Base-by-base conservation (phyloP, 1,139 yeast species). In the Candida sp. region DNA sequence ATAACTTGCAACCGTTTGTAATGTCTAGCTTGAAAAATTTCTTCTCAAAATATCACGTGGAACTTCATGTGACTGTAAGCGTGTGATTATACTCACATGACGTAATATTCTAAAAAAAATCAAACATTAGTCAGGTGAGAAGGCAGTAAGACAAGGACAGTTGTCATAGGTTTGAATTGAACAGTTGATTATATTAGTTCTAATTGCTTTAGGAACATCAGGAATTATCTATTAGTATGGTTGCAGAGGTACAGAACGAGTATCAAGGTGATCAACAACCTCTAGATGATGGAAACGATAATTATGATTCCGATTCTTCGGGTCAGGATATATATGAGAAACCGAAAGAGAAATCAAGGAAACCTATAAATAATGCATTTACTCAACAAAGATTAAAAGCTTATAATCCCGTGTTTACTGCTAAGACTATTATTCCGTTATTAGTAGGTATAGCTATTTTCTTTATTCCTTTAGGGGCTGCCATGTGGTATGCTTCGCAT, bases 381-480 rank as follows among this genome's bases (percentile, higher is more conserved):
- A 78, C 88, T 41, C 95, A 86, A 57, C 79, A 73, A 54, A 49
- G 77, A 46, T 61, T 73, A 43, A 62, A 59, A 46, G 68, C 71
- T 3, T 60, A 57, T 46, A 73, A 71, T 58, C 98, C 98, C 1
- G 93, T 93, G 43, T 75, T 91, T 53, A 91, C 98, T 0, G 97
- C 97, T 21, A 84, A 79, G 58, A 86, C 95, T 4, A 95, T 91
- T 35, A 79, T 93, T 46, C 97, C 97, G 3, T 60, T 91, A 43
- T 81, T 91, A 55, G 61, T 91, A 39, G 64, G 75, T 8, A 75
- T 93, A 41, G 95, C 97, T 4, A 73, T 87, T n/a, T 70, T 93
- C 9, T 87, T 91, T 58, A 87, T 91, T 12, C 96, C 97, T 6
- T 74, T 93, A 38, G 99, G 99, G 29, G 98, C 91, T 1, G 91